phyloP scores from a whole-genome alignment of 2,329 filamentous ascomycete species.

The Colletotrichum truncatum region DNA sequence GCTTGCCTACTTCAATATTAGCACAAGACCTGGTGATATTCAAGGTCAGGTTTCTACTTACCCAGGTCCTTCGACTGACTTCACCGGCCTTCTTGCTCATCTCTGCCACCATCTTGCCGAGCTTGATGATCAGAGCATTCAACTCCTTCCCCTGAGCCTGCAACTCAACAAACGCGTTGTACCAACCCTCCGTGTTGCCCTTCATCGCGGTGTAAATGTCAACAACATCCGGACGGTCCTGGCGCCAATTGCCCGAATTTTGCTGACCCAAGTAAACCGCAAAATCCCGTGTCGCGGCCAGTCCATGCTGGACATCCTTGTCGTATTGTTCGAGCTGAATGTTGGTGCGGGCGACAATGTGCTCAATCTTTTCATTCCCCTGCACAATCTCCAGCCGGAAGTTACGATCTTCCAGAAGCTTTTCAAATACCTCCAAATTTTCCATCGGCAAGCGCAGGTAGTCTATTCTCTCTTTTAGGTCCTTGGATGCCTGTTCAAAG shows the following conservation, averaged over 20 bases:
- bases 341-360: conserved; percentile 84
- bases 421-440: conserved; percentile 84
- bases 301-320: conserved; percentile 81
- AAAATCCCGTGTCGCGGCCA: conserved; percentile 80
- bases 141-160: conserved; percentile 77
- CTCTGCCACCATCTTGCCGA: conserved; percentile 82
- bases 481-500: conserved; percentile 78
- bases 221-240: conserved; percentile 69
- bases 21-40: neutral
- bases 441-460: conserved; percentile 85
- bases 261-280: conserved; percentile 78
- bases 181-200: conserved; percentile 92
- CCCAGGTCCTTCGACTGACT: conserved; percentile 81
- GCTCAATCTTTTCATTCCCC: conserved; percentile 91
- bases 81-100: conserved; percentile 88
- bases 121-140: conserved; percentile 73
- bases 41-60: conserved; percentile 54
- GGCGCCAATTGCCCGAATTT: conserved; percentile 66
- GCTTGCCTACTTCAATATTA: conserved; percentile 22
- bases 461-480: conserved; percentile 82
- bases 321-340: conserved; percentile 79
- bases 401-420: conserved; percentile 84
- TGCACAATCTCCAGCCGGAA: conserved; percentile 86
- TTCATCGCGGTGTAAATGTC: conserved; percentile 91
- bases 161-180: conserved; percentile 79